A percentile compares a stretch with the other conserved stretches of the same genome.
These are phyloP conservation scores for Eremochloa ophiuroides DNA, from an alignment of 176 grass and related monocot species.

Conservation along the genomic window DNA sequence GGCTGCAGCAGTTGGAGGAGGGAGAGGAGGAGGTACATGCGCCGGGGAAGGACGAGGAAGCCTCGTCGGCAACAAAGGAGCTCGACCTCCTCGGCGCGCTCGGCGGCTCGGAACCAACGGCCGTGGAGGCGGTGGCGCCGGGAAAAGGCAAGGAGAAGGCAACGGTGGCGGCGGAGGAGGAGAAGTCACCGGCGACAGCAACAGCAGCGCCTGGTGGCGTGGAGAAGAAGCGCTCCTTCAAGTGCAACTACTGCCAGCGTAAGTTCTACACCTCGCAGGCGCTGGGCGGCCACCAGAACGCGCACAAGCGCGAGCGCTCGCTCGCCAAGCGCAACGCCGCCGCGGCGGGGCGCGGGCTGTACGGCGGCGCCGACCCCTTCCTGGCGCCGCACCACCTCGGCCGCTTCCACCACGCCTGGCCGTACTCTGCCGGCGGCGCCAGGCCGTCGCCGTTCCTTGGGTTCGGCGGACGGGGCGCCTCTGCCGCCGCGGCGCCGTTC, in stretches of 20 bases:
- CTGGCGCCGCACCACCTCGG: conserved; percentile 33
- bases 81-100: conserved; percentile 33
- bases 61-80: not conserved
- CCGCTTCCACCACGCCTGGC: conserved; percentile 20
- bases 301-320: conserved; percentile 84
- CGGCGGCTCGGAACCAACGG: not conserved
- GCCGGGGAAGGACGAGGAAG: not conserved
- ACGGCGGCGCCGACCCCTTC: conserved; percentile 17
- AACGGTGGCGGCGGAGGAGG: not conserved
- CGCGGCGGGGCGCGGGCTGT: conserved; percentile 1
- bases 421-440: conserved; percentile 2
- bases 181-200: not conserved
- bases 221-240: conserved; percentile 49
- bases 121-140: not conserved
- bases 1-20: not conserved
- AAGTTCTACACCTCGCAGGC: conserved; percentile 95
- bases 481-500: not conserved
- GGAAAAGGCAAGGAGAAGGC: conserved; percentile 16
- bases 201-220: not conserved
- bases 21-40: not conserved
- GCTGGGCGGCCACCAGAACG: conserved; percentile 92
- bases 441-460: conserved; percentile 9
- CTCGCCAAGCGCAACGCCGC: conserved; percentile 57
- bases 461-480: not conserved
- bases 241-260: conserved; percentile 84